Percentiles rank a stretch among this genome's conserved stretches.
Evolutionary conservation across 805 yeast genomes (phyloP).

Genomic region (Komagataella pastoris): DNA sequence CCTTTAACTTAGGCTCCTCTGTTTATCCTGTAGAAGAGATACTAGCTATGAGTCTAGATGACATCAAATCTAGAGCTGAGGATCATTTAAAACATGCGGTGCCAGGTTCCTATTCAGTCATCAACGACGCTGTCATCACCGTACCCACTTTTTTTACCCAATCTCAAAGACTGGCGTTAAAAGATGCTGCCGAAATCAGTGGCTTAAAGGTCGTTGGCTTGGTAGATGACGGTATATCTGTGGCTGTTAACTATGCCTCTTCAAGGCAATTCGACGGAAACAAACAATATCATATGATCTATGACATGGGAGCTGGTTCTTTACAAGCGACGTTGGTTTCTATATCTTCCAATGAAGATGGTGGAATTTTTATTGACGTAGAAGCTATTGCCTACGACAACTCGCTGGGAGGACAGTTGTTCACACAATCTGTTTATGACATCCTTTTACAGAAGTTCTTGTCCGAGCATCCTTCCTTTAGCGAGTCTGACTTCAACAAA

Average conservation of each 20-base stretch:
- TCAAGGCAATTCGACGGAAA: slow-evolving; percentile 26
- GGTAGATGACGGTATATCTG: slow-evolving; percentile 88
- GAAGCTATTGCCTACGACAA: slow-evolving; percentile 62
- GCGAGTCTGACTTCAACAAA: slow-evolving; percentile 22
- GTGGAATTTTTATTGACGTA: slow-evolving; percentile 36
- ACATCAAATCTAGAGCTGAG: slow-evolving; percentile 53
- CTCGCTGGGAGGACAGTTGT: slow-evolving; percentile 61
- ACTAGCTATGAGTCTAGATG: slow-evolving; percentile 68
- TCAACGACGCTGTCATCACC: slow-evolving; percentile 60
- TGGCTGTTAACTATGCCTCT: slow-evolving; percentile 70
- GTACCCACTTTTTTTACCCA: slow-evolving; percentile 63
- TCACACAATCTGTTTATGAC: slow-evolving; percentile 55
- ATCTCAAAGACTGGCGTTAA: slow-evolving; percentile 54
- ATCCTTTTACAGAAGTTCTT: slow-evolving; percentile 49
- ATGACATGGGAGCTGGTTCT: slow-evolving; percentile 90
- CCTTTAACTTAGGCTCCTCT: slow-evolving; percentile 38
- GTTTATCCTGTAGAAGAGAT: slow-evolving; percentile 55
- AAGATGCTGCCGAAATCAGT: slow-evolving; percentile 62
- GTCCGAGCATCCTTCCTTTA: slow-evolving; percentile 23
- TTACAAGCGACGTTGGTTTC: slow-evolving; percentile 80
- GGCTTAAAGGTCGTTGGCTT: slow-evolving; percentile 51
- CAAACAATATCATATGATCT: slow-evolving; percentile 53
- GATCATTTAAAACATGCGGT: slow-evolving; percentile 40
- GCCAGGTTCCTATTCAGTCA: slow-evolving; percentile 30
- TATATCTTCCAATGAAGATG: slow-evolving; percentile 28